Evolutionary conservation across 2,329 filamentous ascomycete genomes (phyloP), one percentile per base, ranked within the genome.

Genomic region (Lomentospora prolificans): DNA sequence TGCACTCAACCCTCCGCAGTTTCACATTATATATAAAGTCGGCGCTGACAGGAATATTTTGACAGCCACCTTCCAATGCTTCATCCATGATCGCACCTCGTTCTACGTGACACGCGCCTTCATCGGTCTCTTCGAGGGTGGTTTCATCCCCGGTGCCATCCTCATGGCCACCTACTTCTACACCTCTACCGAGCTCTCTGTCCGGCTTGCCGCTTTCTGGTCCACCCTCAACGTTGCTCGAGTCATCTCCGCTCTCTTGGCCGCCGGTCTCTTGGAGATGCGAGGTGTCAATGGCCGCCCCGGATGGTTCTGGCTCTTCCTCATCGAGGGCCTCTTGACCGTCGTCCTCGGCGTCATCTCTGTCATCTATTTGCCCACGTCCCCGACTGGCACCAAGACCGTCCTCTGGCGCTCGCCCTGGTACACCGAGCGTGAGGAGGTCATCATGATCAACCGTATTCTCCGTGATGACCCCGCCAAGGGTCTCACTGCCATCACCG

Each of bases 161-260:
- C 71, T 86, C 1, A 88, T 86, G 65, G 73, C 86, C 1, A 83
- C 80, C 2, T 89, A 89, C 66, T 90, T 86, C 68, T 90, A 88
- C 70, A 89, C 79, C 3, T 80, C 80, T 1, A 75, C 74, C 54
- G 86, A 90, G 64, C 70, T 90, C 1, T 83, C 85, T 0, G 75
- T 80, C 30, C 79, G 87, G 0, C 72, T 90, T 8, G 81, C 82
- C 46, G 84, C 76, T 63, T 89, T 89, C 67, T 90, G 86, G 86
- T 73, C 72, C 1, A 75, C 73, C 2, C 67, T 76, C 25, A 75
- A 73, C 55, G 61, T 74, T 39, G 69, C 69, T 4, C 63, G 66
- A 63, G 48, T 51, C 3, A 55, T 54, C 12, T 50, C 54, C 63
- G 85, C 85, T 2, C 74, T 89, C 0, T 73, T 89, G 1, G 86